These are phyloP conservation scores for Mycosphaerella sp. DNA, from an alignment of 2,329 filamentous ascomycete genomes.

Conservation along the genomic window DNA sequence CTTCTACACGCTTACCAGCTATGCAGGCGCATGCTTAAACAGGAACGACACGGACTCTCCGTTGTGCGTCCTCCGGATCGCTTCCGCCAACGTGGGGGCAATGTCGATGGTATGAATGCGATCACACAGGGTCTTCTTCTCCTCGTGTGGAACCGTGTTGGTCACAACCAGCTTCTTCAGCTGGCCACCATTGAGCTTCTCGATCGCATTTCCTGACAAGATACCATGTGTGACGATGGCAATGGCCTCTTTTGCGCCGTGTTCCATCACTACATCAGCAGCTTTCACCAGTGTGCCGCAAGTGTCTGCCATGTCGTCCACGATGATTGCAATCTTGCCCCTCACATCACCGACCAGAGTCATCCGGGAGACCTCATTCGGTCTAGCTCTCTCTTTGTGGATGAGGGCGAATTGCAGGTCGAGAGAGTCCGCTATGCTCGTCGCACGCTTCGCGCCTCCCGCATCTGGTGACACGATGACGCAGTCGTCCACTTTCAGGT, in stretches of 20 bases:
- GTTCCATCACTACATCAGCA: conserved; percentile 77
- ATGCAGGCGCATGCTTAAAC: conserved; percentile 56
- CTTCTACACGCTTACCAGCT: background rate
- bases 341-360: conserved; percentile 91
- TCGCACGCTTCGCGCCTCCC: conserved; percentile 87
- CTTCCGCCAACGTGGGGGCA: conserved; percentile 71
- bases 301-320: conserved; percentile 97
- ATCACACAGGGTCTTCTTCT: conserved; percentile 71
- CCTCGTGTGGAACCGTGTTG: conserved; percentile 76
- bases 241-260: conserved; percentile 80
- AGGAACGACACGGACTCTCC: conserved; percentile 61
- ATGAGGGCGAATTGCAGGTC: conserved; percentile 90
- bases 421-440: conserved; percentile 84
- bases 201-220: conserved; percentile 78
- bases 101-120: conserved; percentile 89
- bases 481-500: conserved; percentile 71
- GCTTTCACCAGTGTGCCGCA: conserved; percentile 86
- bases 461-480: conserved; percentile 95
- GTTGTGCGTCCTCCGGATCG: conserved; percentile 63
- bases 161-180: conserved; percentile 78
- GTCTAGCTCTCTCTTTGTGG: conserved; percentile 90
- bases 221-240: conserved; percentile 96
- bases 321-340: conserved; percentile 87
- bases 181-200: conserved; percentile 72
- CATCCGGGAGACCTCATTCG: conserved; percentile 88